Evolutionary conservation across 2,329 filamentous ascomycete species (phyloP).

Genomic region (Fusarium subtropicale): DNA sequence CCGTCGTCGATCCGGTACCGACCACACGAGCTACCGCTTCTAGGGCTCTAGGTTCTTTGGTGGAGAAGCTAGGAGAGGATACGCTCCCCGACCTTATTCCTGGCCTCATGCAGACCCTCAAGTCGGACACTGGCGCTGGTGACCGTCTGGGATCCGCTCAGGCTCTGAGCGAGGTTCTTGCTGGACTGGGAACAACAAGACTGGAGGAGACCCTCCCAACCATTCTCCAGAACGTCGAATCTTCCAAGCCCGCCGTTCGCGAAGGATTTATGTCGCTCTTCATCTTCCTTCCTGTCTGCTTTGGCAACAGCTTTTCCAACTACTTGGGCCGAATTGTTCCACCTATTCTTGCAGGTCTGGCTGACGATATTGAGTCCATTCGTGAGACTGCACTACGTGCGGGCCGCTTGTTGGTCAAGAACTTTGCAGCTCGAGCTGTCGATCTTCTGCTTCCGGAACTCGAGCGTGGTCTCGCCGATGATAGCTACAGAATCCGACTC

Average conservation of each 20-base stretch:
- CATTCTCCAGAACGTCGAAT: constrained; percentile 95
- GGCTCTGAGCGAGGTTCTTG: constrained; percentile 94
- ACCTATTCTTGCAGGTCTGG: constrained; percentile 91
- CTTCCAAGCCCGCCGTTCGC: constrained; percentile 87
- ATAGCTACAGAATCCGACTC: constrained; percentile 96
- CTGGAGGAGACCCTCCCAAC: constrained; percentile 96
- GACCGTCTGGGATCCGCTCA: constrained; percentile 96
- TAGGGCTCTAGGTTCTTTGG: constrained; percentile 93
- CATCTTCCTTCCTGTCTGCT: constrained; percentile 98
- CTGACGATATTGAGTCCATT: constrained; percentile 96
- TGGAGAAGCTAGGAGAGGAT: constrained; percentile 98
- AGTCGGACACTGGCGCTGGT: constrained; percentile 95
- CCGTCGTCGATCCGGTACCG: constrained; percentile 94
- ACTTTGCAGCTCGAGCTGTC: constrained; percentile 94
- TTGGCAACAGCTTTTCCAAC: constrained; percentile 97
- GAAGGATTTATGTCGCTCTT: constrained; percentile 99
- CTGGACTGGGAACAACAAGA: constrained; percentile 89
- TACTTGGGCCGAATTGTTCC: constrained; percentile 97
- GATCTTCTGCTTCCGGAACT: constrained; percentile 94
- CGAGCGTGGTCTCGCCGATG: constrained; percentile 95
- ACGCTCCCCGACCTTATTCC: constrained; percentile 96
- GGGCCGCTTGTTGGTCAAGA: constrained; percentile 95
- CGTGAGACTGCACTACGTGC: constrained; percentile 96
- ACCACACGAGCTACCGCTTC: constrained; percentile 96
- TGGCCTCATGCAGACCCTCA: constrained; percentile 96